Evolutionary conservation across 139 green algal species (phyloP).

Genomic region (Pycnococcus provasolii): DNA sequence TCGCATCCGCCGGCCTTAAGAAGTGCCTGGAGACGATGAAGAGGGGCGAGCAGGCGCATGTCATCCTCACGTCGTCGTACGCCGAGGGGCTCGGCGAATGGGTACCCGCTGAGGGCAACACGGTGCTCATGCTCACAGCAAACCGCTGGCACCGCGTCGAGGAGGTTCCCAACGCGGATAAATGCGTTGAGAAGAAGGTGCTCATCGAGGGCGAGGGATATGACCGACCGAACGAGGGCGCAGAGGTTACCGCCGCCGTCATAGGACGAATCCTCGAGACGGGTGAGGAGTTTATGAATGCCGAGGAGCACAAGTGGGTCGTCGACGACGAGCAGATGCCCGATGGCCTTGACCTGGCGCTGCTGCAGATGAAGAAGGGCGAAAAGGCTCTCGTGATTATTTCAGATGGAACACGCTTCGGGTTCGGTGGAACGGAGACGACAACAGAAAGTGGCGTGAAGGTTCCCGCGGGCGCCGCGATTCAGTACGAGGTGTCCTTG

Average conservation of each 20-base stretch:
- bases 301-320: conserved; percentile 48
- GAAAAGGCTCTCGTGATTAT: conserved; percentile 36
- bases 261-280: conserved; percentile 25
- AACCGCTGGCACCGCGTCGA: conserved; percentile 22
- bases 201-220: conserved; percentile 54
- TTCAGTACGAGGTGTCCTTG: conserved; percentile 7
- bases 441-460: not conserved
- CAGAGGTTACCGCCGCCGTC: conserved; percentile 41
- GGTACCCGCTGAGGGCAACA: not conserved
- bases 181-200: conserved; percentile 63
- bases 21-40: conserved; percentile 3
- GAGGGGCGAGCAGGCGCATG: not conserved
- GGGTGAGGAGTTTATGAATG: conserved; percentile 48
- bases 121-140: not conserved
- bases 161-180: conserved; percentile 47
- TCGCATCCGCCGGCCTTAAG: not conserved
- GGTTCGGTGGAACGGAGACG: not conserved
- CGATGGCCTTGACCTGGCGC: conserved; percentile 65
- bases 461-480: not conserved
- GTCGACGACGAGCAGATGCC: conserved; percentile 50
- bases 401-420: not conserved
- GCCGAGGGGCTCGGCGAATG: not conserved
- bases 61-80: not conserved
- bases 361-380: conserved; percentile 80
- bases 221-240: conserved; percentile 60